A percentile compares a stretch with the other conserved stretches of the same genome.
Conservation (phyloP, 108 stramenopile species). For the Cyclotella cryptica region DNA sequence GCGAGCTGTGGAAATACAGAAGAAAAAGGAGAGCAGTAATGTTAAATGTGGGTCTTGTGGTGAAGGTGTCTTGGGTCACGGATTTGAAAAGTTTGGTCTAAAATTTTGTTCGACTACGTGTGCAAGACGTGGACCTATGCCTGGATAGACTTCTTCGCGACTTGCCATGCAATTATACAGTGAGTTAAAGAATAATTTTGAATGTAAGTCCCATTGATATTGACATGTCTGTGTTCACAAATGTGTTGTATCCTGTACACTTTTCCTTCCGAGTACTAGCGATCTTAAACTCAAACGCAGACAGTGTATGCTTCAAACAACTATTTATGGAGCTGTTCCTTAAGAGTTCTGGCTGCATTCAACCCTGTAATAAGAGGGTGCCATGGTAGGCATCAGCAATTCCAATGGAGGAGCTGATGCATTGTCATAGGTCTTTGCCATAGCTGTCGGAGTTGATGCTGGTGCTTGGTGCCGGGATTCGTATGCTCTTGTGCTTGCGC, state of each 20-base stretch:
- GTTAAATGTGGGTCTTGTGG: constrained; percentile 58
- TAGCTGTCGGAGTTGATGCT: background rate
- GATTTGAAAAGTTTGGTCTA: constrained; percentile 63
- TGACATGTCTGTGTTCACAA: too few species aligned
- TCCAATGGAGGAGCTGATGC: constrained; percentile 9
- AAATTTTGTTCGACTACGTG: constrained; percentile 66
- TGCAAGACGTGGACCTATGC: constrained; percentile 33
- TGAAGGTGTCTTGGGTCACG: constrained; percentile 57
- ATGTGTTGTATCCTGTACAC: too few species aligned
- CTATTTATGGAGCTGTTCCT: too few species aligned
- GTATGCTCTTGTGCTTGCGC: background rate
- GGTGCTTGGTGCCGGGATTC: background rate
- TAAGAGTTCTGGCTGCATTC: background rate
- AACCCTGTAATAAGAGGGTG: background rate
- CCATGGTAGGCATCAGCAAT: background rate
- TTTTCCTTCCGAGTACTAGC: too few species aligned
- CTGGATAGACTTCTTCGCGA: background rate
- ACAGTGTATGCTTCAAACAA: too few species aligned
- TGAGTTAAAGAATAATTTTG: too few species aligned
- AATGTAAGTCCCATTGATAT: too few species aligned
- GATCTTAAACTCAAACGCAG: too few species aligned
- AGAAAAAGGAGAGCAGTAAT: constrained; percentile 41
- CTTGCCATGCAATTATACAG: background rate
- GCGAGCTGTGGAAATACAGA: constrained; percentile 29
- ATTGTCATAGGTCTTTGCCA: background rate